Evolutionary conservation across 2,329 filamentous ascomycete species (phyloP).

Genomic region (Fusarium longipes): DNA sequence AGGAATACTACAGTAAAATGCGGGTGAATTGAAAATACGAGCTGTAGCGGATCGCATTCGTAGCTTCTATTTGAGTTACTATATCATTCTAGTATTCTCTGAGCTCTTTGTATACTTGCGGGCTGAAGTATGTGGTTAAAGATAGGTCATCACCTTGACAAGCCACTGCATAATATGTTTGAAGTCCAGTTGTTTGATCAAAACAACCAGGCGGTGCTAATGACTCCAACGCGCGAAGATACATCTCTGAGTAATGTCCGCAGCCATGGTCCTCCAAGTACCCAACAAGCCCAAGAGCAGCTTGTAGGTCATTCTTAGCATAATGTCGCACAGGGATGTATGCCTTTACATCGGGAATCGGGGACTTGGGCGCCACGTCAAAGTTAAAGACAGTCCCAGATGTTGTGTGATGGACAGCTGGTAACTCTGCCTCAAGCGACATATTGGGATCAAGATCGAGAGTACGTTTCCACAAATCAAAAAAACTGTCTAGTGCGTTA

Average conservation of each 20-base stretch:
- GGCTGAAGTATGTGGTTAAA: too few species aligned
- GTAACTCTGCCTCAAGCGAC: not conserved
- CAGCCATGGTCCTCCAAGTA: not conserved
- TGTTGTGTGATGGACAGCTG: not conserved
- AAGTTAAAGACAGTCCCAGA: not conserved
- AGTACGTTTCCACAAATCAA: not conserved
- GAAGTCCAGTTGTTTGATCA: too few species aligned
- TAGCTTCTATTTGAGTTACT: too few species aligned
- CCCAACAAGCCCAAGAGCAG: not conserved
- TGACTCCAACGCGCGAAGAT: not conserved
- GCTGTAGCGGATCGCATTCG: too few species aligned
- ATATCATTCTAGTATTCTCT: too few species aligned
- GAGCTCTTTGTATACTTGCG: too few species aligned
- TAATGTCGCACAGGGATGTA: conserved; percentile 10
- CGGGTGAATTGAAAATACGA: too few species aligned
- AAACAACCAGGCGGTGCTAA: not conserved
- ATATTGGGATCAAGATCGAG: not conserved
- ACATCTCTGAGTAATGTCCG: not conserved
- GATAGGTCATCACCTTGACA: too few species aligned
- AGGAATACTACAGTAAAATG: too few species aligned
- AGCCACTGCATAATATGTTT: too few species aligned
- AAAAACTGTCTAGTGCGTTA: not conserved
- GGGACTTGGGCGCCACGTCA: not conserved
- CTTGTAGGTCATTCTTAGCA: not conserved
- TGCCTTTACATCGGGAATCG: conserved; percentile 2